Conservation (phyloP, 2,329 filamentous ascomycete genomes). For the Claviceps sp. region DNA sequence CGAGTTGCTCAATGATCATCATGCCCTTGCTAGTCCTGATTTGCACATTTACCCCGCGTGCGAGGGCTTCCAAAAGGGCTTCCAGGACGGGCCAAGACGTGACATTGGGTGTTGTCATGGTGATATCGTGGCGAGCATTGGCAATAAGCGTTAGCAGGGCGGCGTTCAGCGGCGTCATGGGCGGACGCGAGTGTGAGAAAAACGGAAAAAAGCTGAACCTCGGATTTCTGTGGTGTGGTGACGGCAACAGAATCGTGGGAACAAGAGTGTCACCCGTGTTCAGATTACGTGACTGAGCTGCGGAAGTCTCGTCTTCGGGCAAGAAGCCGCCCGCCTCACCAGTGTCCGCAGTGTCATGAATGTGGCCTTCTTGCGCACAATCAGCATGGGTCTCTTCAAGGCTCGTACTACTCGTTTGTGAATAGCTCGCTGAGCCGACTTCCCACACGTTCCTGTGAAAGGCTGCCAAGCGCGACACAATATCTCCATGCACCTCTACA, state of each 20-base stretch:
- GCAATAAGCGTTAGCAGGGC: constrained; percentile 48
- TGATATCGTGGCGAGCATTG: constrained; percentile 44
- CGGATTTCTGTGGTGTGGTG: constrained; percentile 57
- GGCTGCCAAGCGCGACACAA: constrained; percentile 45
- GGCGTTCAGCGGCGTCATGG: constrained; percentile 53
- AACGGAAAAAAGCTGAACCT: constrained; percentile 47
- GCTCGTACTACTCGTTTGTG: neutral
- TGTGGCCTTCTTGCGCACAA: neutral
- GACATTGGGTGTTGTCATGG: constrained; percentile 66
- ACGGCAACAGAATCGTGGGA: constrained; percentile 56
- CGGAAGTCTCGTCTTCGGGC: constrained; percentile 10
- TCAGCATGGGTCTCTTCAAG: neutral
- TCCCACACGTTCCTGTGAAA: constrained; percentile 63
- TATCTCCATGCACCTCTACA: constrained; percentile 48
- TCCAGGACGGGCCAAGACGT: constrained; percentile 53
- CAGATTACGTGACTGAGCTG: constrained; percentile 18
- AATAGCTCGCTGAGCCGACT: constrained; percentile 9
- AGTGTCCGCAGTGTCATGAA: neutral
- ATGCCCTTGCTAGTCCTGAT: constrained; percentile 55
- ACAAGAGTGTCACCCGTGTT: constrained; percentile 12
- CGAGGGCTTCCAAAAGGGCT: constrained; percentile 46
- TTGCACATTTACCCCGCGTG: constrained; percentile 52
- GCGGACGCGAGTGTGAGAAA: constrained; percentile 32
- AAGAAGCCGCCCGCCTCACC: constrained; percentile 6
- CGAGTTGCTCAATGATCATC: constrained; percentile 70